phyloP scores from a whole-genome alignment of 371 early-diverging fungal species.

The Lichtheimia hyalospora region DNA sequence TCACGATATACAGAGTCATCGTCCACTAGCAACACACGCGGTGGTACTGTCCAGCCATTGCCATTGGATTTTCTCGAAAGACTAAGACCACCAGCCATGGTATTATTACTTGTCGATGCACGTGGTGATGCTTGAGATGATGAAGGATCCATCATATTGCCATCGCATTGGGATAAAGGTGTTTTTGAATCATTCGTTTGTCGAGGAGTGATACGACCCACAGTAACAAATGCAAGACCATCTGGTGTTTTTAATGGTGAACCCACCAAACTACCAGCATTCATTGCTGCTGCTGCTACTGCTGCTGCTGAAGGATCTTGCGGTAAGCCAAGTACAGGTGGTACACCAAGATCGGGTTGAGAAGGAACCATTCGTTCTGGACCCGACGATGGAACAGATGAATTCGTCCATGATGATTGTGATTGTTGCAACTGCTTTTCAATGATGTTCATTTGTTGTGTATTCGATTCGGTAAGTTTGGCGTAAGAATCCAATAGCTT shows the following conservation, averaged over 20 bases:
- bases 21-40: constrained; percentile 75
- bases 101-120: background rate
- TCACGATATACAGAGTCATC: constrained; percentile 74
- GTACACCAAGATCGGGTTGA: background rate
- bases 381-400: background rate
- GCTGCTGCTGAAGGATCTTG: constrained; percentile 17
- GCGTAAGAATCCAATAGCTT: constrained; percentile 12
- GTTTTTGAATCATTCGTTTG: background rate
- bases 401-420: background rate
- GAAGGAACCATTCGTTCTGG: background rate
- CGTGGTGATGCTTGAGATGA: background rate
- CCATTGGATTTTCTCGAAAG: constrained; percentile 7
- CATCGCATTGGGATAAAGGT: background rate
- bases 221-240: constrained; percentile 49
- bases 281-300: constrained; percentile 45
- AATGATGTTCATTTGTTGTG: constrained; percentile 8
- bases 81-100: background rate
- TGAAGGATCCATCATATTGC: background rate
- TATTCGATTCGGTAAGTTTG: constrained; percentile 2
- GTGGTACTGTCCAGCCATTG: constrained; percentile 65
- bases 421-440: constrained; percentile 8
- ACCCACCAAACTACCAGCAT: constrained; percentile 44
- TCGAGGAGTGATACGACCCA: constrained; percentile 47
- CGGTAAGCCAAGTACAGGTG: background rate
- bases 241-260: constrained; percentile 42